A percentile compares a stretch with the other conserved stretches of the same genome.
Conservation (phyloP, 2,329 filamentous ascomycete species). For the Xylaria sp. region DNA sequence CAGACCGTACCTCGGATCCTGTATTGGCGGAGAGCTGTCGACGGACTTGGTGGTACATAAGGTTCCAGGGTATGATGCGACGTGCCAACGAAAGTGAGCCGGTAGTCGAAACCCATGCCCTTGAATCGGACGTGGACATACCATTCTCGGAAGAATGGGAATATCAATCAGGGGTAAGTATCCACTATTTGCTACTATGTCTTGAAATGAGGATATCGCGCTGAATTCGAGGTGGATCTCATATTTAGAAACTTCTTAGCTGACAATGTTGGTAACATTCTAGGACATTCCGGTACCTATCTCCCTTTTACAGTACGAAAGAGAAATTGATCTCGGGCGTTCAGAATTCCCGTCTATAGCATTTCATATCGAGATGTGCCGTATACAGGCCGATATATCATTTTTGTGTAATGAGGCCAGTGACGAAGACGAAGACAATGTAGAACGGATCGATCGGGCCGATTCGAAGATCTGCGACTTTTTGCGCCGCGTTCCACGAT, state of each 20-base stretch:
- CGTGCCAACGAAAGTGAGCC: conserved; percentile 39
- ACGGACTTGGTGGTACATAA: conserved; percentile 56
- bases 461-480: conserved; percentile 55
- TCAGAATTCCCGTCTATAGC: conserved; percentile 54
- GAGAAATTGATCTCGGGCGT: conserved; percentile 51
- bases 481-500: conserved; percentile 53
- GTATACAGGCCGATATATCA: conserved; percentile 50
- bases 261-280: conserved; percentile 19
- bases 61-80: conserved; percentile 47
- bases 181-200: conserved; percentile 4
- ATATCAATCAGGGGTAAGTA: conserved; percentile 54
- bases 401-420: conserved; percentile 44
- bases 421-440: conserved; percentile 43
- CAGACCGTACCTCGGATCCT: conserved; percentile 49
- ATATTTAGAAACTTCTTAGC: background rate
- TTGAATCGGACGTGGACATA: conserved; percentile 51
- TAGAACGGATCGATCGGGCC: conserved; percentile 48
- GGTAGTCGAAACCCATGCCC: conserved; percentile 46
- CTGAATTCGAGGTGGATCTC: background rate
- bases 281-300: conserved; percentile 52
- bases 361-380: conserved; percentile 53
- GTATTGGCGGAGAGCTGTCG: conserved; percentile 56
- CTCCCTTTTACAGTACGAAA: conserved; percentile 52
- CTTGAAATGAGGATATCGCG: background rate
- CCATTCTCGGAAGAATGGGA: conserved; percentile 55